A percentile compares a stretch with the other conserved stretches of the same genome.
Evolutionary conservation across 202 grass and related monocot species (phyloP).

Genomic region (Bolboschoenoplectus hybrid): DNA sequence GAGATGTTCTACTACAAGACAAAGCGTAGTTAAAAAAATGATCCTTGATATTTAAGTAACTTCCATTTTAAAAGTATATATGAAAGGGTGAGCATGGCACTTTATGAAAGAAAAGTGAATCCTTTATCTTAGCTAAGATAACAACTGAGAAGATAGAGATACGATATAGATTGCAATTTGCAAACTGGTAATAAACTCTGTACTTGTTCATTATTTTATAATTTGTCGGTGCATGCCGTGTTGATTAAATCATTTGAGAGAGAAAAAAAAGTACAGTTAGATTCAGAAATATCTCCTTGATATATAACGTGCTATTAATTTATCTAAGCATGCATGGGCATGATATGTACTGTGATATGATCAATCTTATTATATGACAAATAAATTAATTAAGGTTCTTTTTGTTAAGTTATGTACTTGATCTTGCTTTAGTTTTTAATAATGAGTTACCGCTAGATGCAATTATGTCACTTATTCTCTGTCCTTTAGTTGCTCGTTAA

Average conservation of each 20-base stretch:
- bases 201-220: neutral
- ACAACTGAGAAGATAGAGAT: slow-evolving; percentile 24
- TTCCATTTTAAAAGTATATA: neutral
- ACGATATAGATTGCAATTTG: neutral
- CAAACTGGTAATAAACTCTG: neutral
- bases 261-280: neutral
- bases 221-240: slow-evolving; percentile 10
- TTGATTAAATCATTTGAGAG: slow-evolving; percentile 18
- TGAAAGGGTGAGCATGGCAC: neutral
- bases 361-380: neutral
- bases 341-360: neutral
- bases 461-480: slow-evolving; percentile 13
- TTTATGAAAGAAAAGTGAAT: slow-evolving; percentile 19
- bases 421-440: neutral
- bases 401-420: neutral
- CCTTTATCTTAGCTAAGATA: slow-evolving; percentile 17
- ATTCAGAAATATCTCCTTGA: neutral
- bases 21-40: neutral
- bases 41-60: slow-evolving; percentile 25
- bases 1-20: slow-evolving; percentile 3
- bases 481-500: neutral
- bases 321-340: neutral
- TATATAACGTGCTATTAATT: neutral
- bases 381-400: neutral
- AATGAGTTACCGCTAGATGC: neutral